Evolutionary conservation across 257 asterid genomes (phyloP).

Genomic region (Perilla frutescens): DNA sequence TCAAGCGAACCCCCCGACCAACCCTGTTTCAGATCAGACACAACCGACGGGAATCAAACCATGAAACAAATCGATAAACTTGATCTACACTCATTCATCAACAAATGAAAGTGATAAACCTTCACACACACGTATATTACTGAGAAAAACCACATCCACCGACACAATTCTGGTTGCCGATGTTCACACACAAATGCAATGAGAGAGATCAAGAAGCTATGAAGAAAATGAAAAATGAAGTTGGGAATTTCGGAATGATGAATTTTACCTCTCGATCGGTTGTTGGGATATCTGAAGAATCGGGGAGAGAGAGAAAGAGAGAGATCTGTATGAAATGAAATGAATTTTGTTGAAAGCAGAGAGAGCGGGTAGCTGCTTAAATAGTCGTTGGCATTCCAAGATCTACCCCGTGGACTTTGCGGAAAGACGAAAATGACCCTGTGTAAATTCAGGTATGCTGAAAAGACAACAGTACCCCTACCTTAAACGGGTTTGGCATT

Average conservation of each 20-base stretch:
- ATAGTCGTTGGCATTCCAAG: slow-evolving; percentile 50
- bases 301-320: slow-evolving; percentile 23
- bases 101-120: slow-evolving; percentile 10
- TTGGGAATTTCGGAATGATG: slow-evolving; percentile 6
- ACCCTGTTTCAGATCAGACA: slow-evolving; percentile 34
- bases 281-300: slow-evolving; percentile 21
- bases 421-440: slow-evolving; percentile 34
- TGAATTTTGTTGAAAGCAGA: slow-evolving; percentile 31
- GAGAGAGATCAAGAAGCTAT: not conserved
- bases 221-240: not conserved
- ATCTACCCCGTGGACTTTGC: slow-evolving; percentile 38
- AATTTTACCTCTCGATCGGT: slow-evolving; percentile 41
- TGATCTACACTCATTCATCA: slow-evolving; percentile 11
- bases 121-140: slow-evolving; percentile 23
- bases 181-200: not conserved
- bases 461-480: slow-evolving; percentile 26
- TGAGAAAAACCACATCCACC: slow-evolving; percentile 21
- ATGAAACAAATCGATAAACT: not conserved
- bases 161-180: slow-evolving; percentile 26
- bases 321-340: slow-evolving; percentile 11
- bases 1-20: slow-evolving; percentile 1
- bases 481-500: slow-evolving; percentile 4
- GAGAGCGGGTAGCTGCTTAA: slow-evolving; percentile 49
- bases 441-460: not conserved
- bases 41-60: slow-evolving; percentile 20